Evolutionary conservation across 73 alveolate genomes (phyloP), one percentile per base, ranked within the genome.

Genomic region (Diophrys appendiculata): DNA sequence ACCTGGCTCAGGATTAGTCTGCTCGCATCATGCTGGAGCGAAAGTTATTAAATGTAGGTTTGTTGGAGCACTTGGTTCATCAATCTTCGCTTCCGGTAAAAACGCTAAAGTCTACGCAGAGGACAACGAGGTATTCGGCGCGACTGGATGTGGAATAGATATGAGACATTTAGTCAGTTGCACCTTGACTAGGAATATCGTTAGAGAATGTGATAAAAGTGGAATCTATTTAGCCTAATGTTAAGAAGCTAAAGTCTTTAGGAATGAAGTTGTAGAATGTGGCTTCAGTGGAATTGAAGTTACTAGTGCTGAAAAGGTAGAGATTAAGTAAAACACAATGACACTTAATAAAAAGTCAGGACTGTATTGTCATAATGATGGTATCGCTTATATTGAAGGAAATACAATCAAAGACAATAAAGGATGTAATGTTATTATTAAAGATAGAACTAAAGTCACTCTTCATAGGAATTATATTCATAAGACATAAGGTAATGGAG

Each of bases 91-190:
- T 8, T 67, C 73, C 23, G 83, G 83, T 22, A 52, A 53, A 54
- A 34, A 33, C 26, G 72, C 75, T 35, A 73, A 29, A 27, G 30
- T 73, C 2, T 25, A 5, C 27, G 83, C 76, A 18, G 74, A 73
- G 26, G 75, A 73, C 11, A 73, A 73, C 67, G 54, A 73, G 22
- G 55, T 73, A 52, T 73, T n/a, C 27, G 83, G 83, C 1, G 52
- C 56, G 11, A 73, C 83, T 8, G 83, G 83, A 26, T 73, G 83
- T 29, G 83, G 83, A 27, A 73, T 73, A 22, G 83, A 73, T 32
- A 33, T 73, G 33, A 73, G 83, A 54, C 54, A 73, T 35, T 23
- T 34, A 22, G 83, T 70, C 5, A 2, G 34, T 5, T 73, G 83
- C 27, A 73, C 76, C 11, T 5, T 73, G 1, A 33, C 55, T 13